phyloP scores from a whole-genome alignment of 257 asterid species.

The Oldenlandia corymbosa region DNA sequence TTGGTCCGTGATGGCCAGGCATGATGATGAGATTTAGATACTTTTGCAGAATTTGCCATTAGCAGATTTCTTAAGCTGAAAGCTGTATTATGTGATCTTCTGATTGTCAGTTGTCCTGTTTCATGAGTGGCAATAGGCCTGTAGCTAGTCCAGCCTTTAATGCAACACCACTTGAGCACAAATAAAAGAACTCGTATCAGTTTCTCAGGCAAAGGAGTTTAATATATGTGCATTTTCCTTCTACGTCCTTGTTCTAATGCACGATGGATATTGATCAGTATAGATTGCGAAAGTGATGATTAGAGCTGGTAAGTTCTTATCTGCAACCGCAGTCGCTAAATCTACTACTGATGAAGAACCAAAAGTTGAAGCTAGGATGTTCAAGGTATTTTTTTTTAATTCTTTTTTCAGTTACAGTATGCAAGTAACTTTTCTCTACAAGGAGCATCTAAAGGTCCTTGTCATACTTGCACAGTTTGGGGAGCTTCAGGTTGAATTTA shows the following conservation, averaged over 20 bases:
- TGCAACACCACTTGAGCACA: background rate
- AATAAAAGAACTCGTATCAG: background rate
- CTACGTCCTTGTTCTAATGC: slow-evolving; percentile 6
- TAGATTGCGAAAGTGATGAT: slow-evolving; percentile 91
- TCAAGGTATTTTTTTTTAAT: slow-evolving; percentile 57
- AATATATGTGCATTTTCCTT: background rate
- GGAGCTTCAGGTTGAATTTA: slow-evolving; percentile 82
- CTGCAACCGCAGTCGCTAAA: slow-evolving; percentile 43
- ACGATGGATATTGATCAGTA: slow-evolving; percentile 25
- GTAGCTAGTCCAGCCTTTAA: background rate
- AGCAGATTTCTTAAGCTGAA: background rate
- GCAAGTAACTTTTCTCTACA: background rate
- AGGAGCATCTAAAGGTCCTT: slow-evolving; percentile 6
- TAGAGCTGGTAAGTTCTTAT: slow-evolving; percentile 53
- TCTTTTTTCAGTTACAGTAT: slow-evolving; percentile 7
- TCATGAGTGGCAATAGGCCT: background rate
- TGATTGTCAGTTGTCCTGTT: background rate
- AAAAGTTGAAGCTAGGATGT: slow-evolving; percentile 51
- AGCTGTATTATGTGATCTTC: background rate
- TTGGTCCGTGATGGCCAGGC: background rate
- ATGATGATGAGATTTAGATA: background rate
- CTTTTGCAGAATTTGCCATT: background rate
- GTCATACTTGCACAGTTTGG: slow-evolving; percentile 59
- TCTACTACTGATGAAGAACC: slow-evolving; percentile 38
- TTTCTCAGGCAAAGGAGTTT: background rate